Conservation (phyloP, 371 early-diverging fungal genomes). For the Lichtheimia ornata region DNA sequence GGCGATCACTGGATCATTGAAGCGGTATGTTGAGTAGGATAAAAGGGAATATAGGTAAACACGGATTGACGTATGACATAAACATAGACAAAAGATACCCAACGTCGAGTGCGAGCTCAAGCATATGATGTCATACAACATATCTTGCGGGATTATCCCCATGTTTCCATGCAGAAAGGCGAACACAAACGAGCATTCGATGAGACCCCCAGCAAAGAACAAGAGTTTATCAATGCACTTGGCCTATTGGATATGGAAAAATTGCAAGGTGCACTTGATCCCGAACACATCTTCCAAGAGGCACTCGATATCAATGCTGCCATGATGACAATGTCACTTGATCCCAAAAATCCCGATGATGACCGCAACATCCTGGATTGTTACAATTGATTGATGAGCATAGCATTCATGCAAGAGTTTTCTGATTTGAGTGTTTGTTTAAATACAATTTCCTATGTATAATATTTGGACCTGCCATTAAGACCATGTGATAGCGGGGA, state of each 20-base stretch:
- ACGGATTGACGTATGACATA: not conserved
- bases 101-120: conserved; percentile 38
- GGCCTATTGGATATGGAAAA: conserved; percentile 18
- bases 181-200: conserved; percentile 7
- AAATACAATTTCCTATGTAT: conserved; percentile 2
- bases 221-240: conserved; percentile 21
- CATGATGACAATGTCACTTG: conserved; percentile 34
- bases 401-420: conserved; percentile 1
- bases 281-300: conserved; percentile 47
- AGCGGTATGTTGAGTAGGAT: conserved; percentile 30
- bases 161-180: not conserved
- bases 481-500: too few species aligned
- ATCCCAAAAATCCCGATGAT: conserved; percentile 13
- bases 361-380: conserved; percentile 14
- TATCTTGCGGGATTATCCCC: conserved; percentile 1
- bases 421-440: not conserved
- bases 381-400: conserved; percentile 13
- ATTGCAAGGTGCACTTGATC: conserved; percentile 26
- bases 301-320: conserved; percentile 40
- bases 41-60: not conserved
- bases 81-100: conserved; percentile 27
- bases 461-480: conserved; percentile 3
- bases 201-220: conserved; percentile 12
- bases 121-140: conserved; percentile 25
- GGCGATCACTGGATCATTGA: conserved; percentile 53